Conservation (phyloP, 768 basidiomycete genomes). For the Panus rudis region DNA sequence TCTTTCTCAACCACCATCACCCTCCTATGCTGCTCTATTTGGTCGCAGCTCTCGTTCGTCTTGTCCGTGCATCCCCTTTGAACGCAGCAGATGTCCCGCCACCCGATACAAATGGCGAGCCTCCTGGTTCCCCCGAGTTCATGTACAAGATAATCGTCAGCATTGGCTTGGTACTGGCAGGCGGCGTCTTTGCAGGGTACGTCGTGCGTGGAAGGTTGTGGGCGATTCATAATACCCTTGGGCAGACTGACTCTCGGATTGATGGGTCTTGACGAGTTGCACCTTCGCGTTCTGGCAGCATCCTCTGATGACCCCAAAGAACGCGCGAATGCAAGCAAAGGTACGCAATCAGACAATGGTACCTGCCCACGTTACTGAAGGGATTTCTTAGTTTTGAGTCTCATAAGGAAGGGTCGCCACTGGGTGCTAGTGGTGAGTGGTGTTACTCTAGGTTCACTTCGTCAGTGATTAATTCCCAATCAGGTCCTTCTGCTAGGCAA, state of each 20-base stretch:
- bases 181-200: slow-evolving; percentile 91
- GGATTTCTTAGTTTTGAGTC: slow-evolving; percentile 33
- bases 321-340: slow-evolving; percentile 62
- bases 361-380: background rate
- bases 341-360: slow-evolving; percentile 27
- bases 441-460: slow-evolving; percentile 7
- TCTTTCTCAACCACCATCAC: background rate
- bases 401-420: slow-evolving; percentile 47
- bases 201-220: slow-evolving; percentile 14
- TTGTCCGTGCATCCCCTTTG: slow-evolving; percentile 2
- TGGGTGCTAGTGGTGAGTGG: slow-evolving; percentile 83
- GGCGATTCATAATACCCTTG: background rate
- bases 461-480: background rate
- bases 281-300: slow-evolving; percentile 76
- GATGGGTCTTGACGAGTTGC: slow-evolving; percentile 91
- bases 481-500: slow-evolving; percentile 85
- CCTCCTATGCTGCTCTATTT: no score
- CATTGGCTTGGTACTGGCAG: slow-evolving; percentile 63
- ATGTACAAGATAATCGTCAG: slow-evolving; percentile 69
- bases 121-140: slow-evolving; percentile 57
- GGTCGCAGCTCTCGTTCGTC: slow-evolving; percentile 7
- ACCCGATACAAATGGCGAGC: slow-evolving; percentile 13
- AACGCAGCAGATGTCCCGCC: background rate
- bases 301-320: slow-evolving; percentile 73
- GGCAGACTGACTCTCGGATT: slow-evolving; percentile 82